A percentile compares a stretch with the other conserved stretches of the same genome.
Evolutionary conservation across 306 rosid genomes (phyloP).

Genomic region (Gynostemma pentaphyllum): DNA sequence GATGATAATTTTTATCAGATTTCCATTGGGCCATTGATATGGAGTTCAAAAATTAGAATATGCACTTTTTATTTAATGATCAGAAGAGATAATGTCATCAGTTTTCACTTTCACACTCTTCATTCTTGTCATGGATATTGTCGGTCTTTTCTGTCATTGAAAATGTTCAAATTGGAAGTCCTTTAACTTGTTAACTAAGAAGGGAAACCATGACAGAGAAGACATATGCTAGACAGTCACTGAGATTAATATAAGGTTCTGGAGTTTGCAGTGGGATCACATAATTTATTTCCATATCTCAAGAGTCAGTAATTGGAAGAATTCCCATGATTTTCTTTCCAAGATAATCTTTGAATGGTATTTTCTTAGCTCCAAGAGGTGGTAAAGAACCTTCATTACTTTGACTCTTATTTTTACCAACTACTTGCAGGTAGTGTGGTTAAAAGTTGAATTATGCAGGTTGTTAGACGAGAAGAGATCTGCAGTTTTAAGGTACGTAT

Average conservation of each 20-base stretch:
- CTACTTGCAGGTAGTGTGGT: constrained; percentile 62
- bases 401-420: not conserved
- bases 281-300: not conserved
- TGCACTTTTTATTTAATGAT: not conserved
- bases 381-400: constrained; percentile 1
- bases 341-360: not conserved
- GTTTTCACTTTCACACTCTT: not conserved
- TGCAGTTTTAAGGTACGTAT: constrained; percentile 61
- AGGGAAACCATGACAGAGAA: not conserved
- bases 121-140: not conserved
- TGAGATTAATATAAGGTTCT: not conserved
- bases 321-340: not conserved
- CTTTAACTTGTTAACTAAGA: not conserved
- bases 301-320: not conserved
- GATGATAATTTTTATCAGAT: not conserved
- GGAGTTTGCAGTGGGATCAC: not conserved
- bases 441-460: constrained; percentile 81
- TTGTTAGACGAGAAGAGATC: constrained; percentile 90
- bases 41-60: not conserved
- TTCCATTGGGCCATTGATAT: not conserved
- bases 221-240: not conserved
- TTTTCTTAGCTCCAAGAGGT: not conserved
- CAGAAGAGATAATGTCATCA: not conserved
- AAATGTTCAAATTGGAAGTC: not conserved
- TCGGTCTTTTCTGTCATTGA: not conserved